Evolutionary conservation across 148 eudicot genomes (phyloP).

Genomic region (Dianthus caryophyllus): DNA sequence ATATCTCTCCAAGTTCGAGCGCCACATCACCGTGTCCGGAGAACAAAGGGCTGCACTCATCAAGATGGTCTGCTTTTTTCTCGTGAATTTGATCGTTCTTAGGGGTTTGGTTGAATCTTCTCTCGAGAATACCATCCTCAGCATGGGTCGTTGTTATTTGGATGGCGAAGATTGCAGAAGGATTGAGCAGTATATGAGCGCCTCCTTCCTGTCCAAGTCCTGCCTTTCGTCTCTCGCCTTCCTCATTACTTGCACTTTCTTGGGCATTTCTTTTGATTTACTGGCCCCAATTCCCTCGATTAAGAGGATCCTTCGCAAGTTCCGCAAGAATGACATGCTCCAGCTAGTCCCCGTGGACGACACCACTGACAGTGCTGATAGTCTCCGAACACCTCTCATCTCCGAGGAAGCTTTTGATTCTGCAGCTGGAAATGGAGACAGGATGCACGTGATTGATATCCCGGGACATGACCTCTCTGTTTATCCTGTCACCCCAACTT

Average conservation of each 20-base stretch:
- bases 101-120: constrained; percentile 93
- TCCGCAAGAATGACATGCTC: constrained; percentile 89
- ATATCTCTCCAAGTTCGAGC: constrained; percentile 81
- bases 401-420: constrained; percentile 35
- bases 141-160: constrained; percentile 93
- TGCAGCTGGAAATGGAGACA: constrained; percentile 34
- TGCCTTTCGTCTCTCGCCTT: constrained; percentile 91
- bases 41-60: constrained; percentile 93
- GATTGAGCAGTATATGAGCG: constrained; percentile 88
- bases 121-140: constrained; percentile 65
- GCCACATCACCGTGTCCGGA: constrained; percentile 81
- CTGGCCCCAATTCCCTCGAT: constrained; percentile 96
- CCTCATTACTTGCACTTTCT: constrained; percentile 81
- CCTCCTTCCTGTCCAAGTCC: constrained; percentile 79
- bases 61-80: constrained; percentile 94
- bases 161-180: constrained; percentile 94
- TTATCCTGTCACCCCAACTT: constrained; percentile 79
- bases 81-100: constrained; percentile 78
- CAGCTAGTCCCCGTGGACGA: constrained; percentile 86
- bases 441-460: constrained; percentile 46
- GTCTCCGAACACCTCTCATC: constrained; percentile 63
- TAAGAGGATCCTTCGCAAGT: constrained; percentile 68
- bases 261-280: constrained; percentile 92
- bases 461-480: constrained; percentile 74
- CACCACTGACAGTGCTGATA: constrained; percentile 45